These are phyloP conservation scores for Actinomortierella wolfii DNA, from an alignment of 371 early-diverging fungal genomes.

Conservation along the genomic window DNA sequence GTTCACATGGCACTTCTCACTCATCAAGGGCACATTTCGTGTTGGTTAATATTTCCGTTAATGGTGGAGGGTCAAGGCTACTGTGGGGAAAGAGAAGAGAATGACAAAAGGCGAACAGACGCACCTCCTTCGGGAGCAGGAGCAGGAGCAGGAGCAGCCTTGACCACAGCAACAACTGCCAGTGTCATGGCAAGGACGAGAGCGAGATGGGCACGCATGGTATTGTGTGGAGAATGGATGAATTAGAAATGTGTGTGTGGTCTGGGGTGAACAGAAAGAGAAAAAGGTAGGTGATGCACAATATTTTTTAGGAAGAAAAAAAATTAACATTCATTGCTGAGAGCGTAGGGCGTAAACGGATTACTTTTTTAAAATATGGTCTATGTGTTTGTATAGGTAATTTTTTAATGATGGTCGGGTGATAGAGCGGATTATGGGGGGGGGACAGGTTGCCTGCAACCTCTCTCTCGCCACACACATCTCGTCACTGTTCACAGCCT, in stretches of 20 bases:
- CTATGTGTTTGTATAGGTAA: neutral
- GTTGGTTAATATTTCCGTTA: too few species aligned
- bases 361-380: too few species aligned
- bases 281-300: slow-evolving; percentile 10
- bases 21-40: too few species aligned
- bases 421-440: too few species aligned
- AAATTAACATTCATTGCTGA: too few species aligned
- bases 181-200: slow-evolving; percentile 2
- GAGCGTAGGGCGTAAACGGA: too few species aligned
- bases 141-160: slow-evolving; percentile 15
- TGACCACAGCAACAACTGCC: slow-evolving; percentile 13
- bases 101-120: slow-evolving; percentile 1
- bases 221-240: neutral
- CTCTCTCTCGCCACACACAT: too few species aligned
- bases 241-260: neutral
- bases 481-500: too few species aligned
- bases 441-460: too few species aligned
- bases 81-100: neutral
- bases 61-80: neutral
- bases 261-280: slow-evolving; percentile 12
- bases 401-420: too few species aligned
- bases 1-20: too few species aligned
- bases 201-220: slow-evolving; percentile 10
- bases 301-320: too few species aligned
- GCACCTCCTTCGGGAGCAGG: slow-evolving; percentile 10